Evolutionary conservation across 2,329 filamentous ascomycete genomes (phyloP).

Genomic region (Fusarium sp.): DNA sequence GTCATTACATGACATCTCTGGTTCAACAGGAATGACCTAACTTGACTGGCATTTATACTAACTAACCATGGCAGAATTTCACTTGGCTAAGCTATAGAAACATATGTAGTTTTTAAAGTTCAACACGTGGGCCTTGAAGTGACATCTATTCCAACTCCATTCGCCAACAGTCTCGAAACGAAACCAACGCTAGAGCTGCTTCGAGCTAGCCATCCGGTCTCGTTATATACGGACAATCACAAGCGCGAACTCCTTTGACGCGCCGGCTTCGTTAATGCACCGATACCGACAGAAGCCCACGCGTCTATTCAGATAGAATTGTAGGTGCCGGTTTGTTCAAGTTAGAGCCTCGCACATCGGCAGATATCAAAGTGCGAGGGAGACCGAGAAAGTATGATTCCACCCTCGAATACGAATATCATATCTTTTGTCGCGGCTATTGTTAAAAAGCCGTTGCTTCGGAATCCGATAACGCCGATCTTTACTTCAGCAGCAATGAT

Average conservation of each 20-base stretch:
- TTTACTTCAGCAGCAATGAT: background rate
- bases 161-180: rapidly evolving
- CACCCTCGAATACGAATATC: background rate
- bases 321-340: background rate
- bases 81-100: background rate
- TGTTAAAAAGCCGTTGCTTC: background rate
- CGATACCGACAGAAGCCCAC: background rate
- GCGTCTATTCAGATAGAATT: background rate
- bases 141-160: background rate
- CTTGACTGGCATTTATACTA: background rate
- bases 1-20: no score
- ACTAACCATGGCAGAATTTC: background rate
- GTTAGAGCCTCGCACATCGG: background rate
- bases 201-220: background rate
- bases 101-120: background rate
- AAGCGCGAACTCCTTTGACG: background rate
- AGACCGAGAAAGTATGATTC: background rate
- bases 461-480: background rate
- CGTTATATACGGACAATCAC: background rate
- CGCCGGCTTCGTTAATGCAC: background rate
- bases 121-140: rapidly evolving
- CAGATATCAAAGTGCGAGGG: background rate
- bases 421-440: background rate
- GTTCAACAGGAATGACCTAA: no score
- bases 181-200: background rate